Conservation (phyloP, 306 rosid species). For the Gynostemma pentaphyllum region DNA sequence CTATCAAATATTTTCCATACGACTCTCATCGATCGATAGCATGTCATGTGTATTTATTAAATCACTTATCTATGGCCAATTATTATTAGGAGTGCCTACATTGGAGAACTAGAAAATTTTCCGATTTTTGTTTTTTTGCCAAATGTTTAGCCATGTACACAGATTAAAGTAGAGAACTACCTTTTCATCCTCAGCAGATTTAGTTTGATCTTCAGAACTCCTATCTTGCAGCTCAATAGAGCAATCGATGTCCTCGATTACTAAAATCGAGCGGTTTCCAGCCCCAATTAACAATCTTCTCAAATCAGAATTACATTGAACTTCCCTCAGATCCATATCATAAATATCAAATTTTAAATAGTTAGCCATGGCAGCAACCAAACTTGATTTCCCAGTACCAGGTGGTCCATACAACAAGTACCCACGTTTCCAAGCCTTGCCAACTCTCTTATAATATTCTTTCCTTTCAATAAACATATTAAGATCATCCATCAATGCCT, state of each 20-base stretch:
- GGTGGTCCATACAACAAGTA: constrained; percentile 48
- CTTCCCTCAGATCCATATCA: constrained; percentile 50
- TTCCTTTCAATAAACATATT: constrained; percentile 28
- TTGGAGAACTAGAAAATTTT: too few species aligned
- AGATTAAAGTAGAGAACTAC: constrained; percentile 12
- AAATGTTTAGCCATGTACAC: too few species aligned
- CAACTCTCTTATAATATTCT: constrained; percentile 41
- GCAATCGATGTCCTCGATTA: constrained; percentile 53
- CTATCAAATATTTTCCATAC: too few species aligned
- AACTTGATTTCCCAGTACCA: constrained; percentile 47
- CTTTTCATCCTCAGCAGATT: constrained; percentile 27
- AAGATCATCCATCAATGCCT: constrained; percentile 28
- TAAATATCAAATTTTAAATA: constrained; percentile 38
- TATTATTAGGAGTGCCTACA: too few species aligned
- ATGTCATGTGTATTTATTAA: too few species aligned
- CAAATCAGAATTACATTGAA: constrained; percentile 44
- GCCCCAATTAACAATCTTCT: constrained; percentile 43
- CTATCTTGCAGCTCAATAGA: constrained; percentile 36
- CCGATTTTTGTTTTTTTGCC: too few species aligned
- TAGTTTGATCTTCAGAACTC: constrained; percentile 7
- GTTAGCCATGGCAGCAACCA: constrained; percentile 36
- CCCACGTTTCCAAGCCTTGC: constrained; percentile 55
- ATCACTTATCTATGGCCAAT: too few species aligned
- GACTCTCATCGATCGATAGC: too few species aligned
- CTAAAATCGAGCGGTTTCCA: constrained; percentile 35